These are phyloP conservation scores for Fusarium sp. DNA, from an alignment of 2,329 filamentous ascomycete species.

Conservation along the genomic window DNA sequence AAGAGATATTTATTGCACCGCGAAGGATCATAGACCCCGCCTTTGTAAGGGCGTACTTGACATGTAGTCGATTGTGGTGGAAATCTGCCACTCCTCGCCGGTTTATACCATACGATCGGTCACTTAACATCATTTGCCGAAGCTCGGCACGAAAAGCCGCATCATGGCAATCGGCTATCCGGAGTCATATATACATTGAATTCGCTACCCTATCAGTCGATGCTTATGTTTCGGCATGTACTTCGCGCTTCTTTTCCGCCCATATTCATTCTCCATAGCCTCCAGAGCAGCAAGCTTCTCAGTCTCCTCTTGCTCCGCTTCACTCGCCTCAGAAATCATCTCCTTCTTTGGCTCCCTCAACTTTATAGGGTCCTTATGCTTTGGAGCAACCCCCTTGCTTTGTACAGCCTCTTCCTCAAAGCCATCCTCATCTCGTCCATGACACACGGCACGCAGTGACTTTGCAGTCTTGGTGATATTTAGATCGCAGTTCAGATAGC, in stretches of 20 bases:
- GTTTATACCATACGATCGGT: neutral
- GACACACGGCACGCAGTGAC: rapidly evolving
- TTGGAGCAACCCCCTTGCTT: rapidly evolving
- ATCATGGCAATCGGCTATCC: rapidly evolving
- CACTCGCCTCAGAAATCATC: rapidly evolving
- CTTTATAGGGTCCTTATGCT: neutral
- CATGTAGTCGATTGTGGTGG: rapidly evolving
- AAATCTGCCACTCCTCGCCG: neutral
- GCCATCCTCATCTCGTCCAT: rapidly evolving
- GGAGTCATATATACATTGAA: rapidly evolving
- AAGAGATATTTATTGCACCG: neutral
- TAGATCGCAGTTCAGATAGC: neutral
- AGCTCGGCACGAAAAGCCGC: neutral
- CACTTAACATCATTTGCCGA: neutral
- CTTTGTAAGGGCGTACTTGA: neutral
- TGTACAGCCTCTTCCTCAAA: neutral
- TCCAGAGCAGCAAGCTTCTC: neutral
- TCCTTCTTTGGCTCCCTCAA: neutral
- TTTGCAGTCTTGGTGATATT: neutral
- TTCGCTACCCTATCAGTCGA: neutral
- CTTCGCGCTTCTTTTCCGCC: slow-evolving; percentile 3
- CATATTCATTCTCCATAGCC: neutral
- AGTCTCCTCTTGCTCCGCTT: neutral
- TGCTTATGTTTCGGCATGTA: neutral
- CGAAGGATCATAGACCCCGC: neutral